These are phyloP conservation scores for Wakefieldia striispora DNA, from an alignment of 768 basidiomycete genomes.

Conservation along the genomic window DNA sequence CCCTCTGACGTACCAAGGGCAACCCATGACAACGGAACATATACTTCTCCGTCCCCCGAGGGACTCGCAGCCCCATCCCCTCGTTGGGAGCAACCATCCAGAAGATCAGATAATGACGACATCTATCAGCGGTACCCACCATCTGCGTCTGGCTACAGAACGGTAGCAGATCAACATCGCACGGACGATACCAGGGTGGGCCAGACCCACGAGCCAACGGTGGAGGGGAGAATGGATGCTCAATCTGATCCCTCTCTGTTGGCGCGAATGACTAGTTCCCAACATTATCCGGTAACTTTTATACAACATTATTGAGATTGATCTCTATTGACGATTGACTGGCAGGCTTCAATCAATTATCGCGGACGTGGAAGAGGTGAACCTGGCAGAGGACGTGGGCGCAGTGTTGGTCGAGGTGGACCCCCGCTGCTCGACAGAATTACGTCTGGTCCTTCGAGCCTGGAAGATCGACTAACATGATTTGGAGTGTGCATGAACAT, in stretches of 20 bases:
- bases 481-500: not conserved
- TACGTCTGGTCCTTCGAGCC: conserved; percentile 9
- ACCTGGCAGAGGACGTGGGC: conserved; percentile 20
- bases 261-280: conserved; percentile 24
- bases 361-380: conserved; percentile 26
- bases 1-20: conserved; percentile 5
- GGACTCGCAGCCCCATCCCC: not conserved
- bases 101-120: conserved; percentile 15
- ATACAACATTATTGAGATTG: not conserved
- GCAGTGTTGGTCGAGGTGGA: conserved; percentile 17
- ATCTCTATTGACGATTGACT: not conserved
- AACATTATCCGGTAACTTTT: conserved; percentile 19
- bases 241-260: conserved; percentile 20
- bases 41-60: not conserved
- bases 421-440: conserved; percentile 16
- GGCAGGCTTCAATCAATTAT: conserved; percentile 11
- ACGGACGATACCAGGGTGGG: conserved; percentile 5
- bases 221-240: conserved; percentile 10
- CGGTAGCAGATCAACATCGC: conserved; percentile 5
- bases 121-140: conserved; percentile 12
- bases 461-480: conserved; percentile 23
- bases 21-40: conserved; percentile 7
- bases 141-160: not conserved
- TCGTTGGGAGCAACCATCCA: conserved; percentile 11
- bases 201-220: conserved; percentile 10